These are phyloP conservation scores for Collybia mongolica DNA, from an alignment of 768 basidiomycete species.

Conservation along the genomic window DNA sequence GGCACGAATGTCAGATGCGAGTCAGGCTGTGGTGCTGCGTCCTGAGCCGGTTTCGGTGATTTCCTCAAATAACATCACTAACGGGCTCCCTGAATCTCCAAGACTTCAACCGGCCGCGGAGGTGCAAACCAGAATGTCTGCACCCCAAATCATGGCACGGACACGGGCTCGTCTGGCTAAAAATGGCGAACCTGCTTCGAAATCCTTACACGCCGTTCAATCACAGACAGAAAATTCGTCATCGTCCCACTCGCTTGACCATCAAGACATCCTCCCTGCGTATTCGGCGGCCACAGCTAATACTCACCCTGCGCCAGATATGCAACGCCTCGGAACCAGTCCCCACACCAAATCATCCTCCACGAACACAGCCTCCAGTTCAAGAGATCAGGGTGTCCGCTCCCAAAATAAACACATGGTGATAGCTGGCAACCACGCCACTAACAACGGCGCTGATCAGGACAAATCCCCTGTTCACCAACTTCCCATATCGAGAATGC, in stretches of 20 bases:
- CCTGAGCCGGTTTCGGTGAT: constrained; percentile 1
- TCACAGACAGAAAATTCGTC: not conserved
- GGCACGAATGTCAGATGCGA: constrained; percentile 23
- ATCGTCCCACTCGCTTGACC: not conserved
- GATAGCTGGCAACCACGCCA: not conserved
- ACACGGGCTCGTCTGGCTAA: constrained; percentile 23
- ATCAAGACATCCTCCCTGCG: not conserved
- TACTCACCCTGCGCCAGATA: no score
- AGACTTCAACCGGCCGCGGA: constrained; percentile 1
- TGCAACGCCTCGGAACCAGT: no score
- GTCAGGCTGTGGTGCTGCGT: not conserved
- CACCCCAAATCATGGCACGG: constrained; percentile 25
- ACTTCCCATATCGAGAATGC: constrained; percentile 1
- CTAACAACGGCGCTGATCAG: not conserved
- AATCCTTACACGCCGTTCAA: not conserved
- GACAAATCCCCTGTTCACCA: not conserved
- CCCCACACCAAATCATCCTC: no score
- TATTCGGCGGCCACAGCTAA: no score
- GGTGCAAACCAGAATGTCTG: constrained; percentile 8
- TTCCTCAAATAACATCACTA: not conserved
- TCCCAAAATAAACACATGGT: not conserved
- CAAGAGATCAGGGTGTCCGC: no score
- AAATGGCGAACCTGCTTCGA: not conserved
- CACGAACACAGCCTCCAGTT: no score
- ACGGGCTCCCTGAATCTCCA: constrained; percentile 1